A percentile compares a stretch with the other conserved stretches of the same genome.
Conservation (phyloP, 352 stramenopile genomes). For the Globisporangium sylvaticum region DNA sequence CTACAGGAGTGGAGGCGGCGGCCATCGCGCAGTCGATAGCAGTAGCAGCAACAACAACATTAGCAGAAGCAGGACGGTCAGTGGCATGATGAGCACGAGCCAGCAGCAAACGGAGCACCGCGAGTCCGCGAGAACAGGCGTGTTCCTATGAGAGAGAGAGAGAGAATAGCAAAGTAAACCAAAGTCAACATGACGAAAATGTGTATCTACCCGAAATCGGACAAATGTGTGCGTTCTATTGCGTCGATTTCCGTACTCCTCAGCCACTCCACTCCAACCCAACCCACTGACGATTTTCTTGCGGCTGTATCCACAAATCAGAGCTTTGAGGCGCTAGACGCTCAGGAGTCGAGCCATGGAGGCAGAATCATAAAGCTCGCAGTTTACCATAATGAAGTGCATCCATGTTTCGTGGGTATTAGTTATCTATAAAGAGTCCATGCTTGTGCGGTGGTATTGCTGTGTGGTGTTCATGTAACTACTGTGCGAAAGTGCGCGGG, state of each 20-base stretch:
- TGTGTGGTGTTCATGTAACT: not conserved
- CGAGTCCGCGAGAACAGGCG: slow-evolving; percentile 3
- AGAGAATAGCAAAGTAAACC: not conserved
- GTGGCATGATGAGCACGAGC: not conserved
- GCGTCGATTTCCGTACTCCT: too few relatives aligned
- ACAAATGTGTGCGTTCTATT: too few relatives aligned
- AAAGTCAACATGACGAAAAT: not conserved
- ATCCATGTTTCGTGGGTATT: too few relatives aligned
- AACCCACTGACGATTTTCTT: too few relatives aligned
- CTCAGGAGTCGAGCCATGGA: too few relatives aligned
- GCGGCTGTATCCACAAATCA: too few relatives aligned
- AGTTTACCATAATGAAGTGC: too few relatives aligned
- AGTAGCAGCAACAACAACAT: not conserved
- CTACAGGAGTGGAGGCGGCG: not conserved
- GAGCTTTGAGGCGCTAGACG: too few relatives aligned
- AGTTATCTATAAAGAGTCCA: too few relatives aligned
- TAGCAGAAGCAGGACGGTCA: not conserved
- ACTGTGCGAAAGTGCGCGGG: not conserved
- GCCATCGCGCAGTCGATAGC: not conserved
- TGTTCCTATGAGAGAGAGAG: slow-evolving; percentile 7
- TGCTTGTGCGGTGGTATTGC: too few relatives aligned
- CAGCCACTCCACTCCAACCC: too few relatives aligned
- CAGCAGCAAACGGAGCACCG: not conserved
- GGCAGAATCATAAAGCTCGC: too few relatives aligned
- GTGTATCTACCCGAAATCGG: not conserved